phyloP scores from a whole-genome alignment of 768 basidiomycete species.

The Boletus tylopilopsis region DNA sequence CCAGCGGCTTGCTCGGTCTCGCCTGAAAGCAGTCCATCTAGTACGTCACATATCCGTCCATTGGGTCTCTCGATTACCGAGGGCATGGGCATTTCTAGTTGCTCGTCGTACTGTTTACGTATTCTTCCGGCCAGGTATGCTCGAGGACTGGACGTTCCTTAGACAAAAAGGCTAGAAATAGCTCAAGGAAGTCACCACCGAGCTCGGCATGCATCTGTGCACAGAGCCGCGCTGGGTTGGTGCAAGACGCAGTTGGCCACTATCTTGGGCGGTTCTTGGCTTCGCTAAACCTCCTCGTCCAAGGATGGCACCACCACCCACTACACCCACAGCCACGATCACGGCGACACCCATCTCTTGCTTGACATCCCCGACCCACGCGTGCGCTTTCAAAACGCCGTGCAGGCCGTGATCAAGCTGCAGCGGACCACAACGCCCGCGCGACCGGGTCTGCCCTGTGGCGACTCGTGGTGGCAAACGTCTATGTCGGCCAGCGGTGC shows the following conservation, averaged over 20 bases:
- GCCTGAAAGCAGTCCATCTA: slow-evolving; percentile 57
- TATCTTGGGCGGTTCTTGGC: slow-evolving; percentile 10
- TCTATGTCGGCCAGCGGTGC: too few relatives aligned
- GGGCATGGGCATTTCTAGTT: slow-evolving; percentile 28
- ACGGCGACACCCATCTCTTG: too few relatives aligned
- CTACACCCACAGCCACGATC: not conserved
- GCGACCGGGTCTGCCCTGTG: slow-evolving; percentile 24
- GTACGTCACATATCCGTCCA: slow-evolving; percentile 23
- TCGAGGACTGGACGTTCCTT: slow-evolving; percentile 45
- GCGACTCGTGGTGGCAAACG: slow-evolving; percentile 28
- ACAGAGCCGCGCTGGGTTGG: slow-evolving; percentile 22
- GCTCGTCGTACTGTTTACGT: slow-evolving; percentile 68
- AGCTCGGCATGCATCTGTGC: slow-evolving; percentile 23
- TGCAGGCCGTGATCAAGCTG: slow-evolving; percentile 42
- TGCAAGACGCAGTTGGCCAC: slow-evolving; percentile 13
- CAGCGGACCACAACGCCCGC: slow-evolving; percentile 24
- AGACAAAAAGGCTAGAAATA: slow-evolving; percentile 44
- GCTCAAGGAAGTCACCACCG: slow-evolving; percentile 38
- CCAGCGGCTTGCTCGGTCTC: slow-evolving; percentile 47
- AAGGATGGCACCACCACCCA: not conserved
- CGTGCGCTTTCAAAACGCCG: slow-evolving; percentile 37
- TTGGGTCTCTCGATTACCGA: too few relatives aligned
- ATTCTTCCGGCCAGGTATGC: slow-evolving; percentile 64
- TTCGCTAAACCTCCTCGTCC: slow-evolving; percentile 8
- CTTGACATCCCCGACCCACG: slow-evolving; percentile 25